phyloP scores from a whole-genome alignment of 2,329 filamentous ascomycete genomes.

The Trematosphaeria pertusa region DNA sequence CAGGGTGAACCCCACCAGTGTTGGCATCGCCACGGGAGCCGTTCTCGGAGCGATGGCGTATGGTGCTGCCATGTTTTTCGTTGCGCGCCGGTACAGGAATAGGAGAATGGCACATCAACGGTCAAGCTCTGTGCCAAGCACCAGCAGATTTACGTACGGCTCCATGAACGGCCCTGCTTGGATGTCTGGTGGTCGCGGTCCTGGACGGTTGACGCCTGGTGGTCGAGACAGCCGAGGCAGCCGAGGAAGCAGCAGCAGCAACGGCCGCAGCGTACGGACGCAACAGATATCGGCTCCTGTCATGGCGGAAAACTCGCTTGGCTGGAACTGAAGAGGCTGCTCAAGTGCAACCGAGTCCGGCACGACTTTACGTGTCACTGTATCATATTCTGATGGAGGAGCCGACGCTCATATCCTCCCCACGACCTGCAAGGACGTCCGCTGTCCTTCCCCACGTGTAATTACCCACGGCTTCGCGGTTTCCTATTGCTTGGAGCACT shows the following conservation, averaged over 20 bases:
- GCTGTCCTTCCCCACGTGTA: constrained; percentile 23
- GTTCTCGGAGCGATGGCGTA: constrained; percentile 84
- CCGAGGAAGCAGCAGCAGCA: constrained; percentile 63
- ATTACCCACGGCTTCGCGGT: constrained; percentile 20
- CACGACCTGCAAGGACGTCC: constrained; percentile 9
- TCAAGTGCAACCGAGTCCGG: not conserved
- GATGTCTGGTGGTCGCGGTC: constrained; percentile 54
- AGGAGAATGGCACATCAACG: constrained; percentile 80
- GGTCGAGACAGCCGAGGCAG: constrained; percentile 52
- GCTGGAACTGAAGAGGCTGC: constrained; percentile 76
- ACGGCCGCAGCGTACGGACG: constrained; percentile 68
- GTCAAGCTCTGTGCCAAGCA: constrained; percentile 77
- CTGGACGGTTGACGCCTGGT: constrained; percentile 40
- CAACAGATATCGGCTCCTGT: constrained; percentile 87
- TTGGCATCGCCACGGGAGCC: constrained; percentile 76
- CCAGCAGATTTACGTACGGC: constrained; percentile 58
- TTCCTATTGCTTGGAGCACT: constrained; percentile 6
- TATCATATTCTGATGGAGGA: constrained; percentile 36
- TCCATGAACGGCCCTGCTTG: constrained; percentile 48
- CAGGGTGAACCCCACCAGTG: constrained; percentile 69
- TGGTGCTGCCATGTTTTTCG: constrained; percentile 91
- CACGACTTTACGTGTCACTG: constrained; percentile 31
- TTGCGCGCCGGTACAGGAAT: constrained; percentile 88
- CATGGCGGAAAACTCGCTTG: constrained; percentile 91
- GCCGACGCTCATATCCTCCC: constrained; percentile 10